Conservation (phyloP, 2,329 filamentous ascomycete species). For the Hypoxylon sp. region DNA sequence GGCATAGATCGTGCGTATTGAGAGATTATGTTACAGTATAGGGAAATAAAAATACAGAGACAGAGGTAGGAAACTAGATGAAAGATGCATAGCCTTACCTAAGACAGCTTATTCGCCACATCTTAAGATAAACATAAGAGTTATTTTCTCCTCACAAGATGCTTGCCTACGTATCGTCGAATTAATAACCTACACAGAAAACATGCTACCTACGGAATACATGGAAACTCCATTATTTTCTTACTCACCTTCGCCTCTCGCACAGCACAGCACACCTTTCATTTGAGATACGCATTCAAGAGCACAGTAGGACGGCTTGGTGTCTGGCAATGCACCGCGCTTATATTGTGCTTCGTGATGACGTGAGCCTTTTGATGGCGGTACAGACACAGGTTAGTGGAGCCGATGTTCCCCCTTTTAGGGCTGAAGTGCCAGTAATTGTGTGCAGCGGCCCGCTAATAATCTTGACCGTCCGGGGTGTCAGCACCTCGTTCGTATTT, state of each 20-base stretch:
- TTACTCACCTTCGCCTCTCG: not conserved
- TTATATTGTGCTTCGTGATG: not conserved
- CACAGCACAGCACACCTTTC: not conserved
- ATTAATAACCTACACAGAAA: not conserved
- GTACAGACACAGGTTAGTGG: conserved; percentile 15
- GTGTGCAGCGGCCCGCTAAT: conserved; percentile 10
- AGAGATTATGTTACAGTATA: not conserved
- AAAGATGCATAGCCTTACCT: too few relatives aligned
- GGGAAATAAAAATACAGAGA: too few relatives aligned
- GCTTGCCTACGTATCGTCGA: too few relatives aligned
- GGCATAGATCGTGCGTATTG: not conserved
- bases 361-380: conserved; percentile 28
- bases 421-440: conserved; percentile 22
- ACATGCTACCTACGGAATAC: too few relatives aligned
- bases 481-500: not conserved
- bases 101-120: too few relatives aligned
- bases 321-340: not conserved
- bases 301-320: not conserved
- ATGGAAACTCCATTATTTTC: not conserved
- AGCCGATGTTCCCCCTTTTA: conserved; percentile 25
- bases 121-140: too few relatives aligned
- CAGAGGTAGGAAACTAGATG: too few relatives aligned
- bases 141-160: too few relatives aligned
- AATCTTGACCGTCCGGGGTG: too few relatives aligned
- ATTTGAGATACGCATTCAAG: not conserved